Base-by-base conservation (phyloP, 257 asterid species). In the Fraxinus quadrangulata region DNA sequence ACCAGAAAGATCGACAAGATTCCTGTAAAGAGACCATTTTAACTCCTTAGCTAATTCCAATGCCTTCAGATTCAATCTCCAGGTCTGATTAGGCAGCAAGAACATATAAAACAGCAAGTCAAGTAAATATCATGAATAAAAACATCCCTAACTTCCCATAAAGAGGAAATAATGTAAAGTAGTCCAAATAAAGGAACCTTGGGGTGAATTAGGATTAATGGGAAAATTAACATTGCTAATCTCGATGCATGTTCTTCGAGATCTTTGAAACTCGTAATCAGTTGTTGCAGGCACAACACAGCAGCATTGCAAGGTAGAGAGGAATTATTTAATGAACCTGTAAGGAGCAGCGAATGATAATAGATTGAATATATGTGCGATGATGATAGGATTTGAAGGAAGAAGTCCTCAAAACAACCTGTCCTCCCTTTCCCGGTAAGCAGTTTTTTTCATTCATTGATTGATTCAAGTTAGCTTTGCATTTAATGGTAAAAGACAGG, bases 1-100 rank as follows among this genome's bases (percentile, higher is more conserved):
- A 61, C 26, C 77, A 42, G 97, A 84, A 79, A 80, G 80, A 73
- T 77, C 37, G 39, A 78, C 82, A 40, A 93, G 86, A 80, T 86
- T 90, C 83, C 78, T 85, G 79, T 82, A 96, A 72, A 89, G 85
- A 72, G 98, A 90, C 94, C 98, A 96, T 68, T 87, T 88, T 71
- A 92, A 66, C 79, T 85, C 90, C 82, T 83, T 90, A 75, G 92
- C 94, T 49, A 92, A 77, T 81, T 89, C 91, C 92, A 96, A 78
- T 47, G 94, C 96, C 86, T 92, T 88, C 90, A 88, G 75, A 86
- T 90, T 93, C 70, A 86, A 73, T 75, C 81, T 85, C 75, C 82
- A 87, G 66, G 90, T 89, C 99, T 96, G 93, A 80, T 76, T 67
- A 34, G 79, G 77, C 81, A 67, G 5, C 24, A 80, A 67, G 70